Base-by-base conservation (phyloP, 805 yeast species). In the Lachancea fermentati region DNA sequence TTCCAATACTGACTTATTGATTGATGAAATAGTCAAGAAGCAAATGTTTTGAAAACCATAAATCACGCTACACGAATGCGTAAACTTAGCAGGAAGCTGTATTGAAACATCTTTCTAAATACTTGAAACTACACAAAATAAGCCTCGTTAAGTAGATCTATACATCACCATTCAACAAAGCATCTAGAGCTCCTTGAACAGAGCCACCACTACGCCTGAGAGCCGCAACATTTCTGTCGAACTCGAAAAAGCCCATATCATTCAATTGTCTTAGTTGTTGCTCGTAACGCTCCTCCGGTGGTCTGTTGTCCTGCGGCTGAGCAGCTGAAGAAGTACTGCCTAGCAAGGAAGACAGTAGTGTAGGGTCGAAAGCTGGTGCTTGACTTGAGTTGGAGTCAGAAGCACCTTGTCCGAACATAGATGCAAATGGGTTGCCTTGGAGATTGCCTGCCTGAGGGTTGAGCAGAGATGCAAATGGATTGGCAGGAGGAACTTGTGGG, bases 181-280 rank as follows among this genome's bases (percentile, higher is more conserved):
- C 85, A 63, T 91, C 97, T 37, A 91, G 72, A 8, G 98, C 98
- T 34, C 97, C 97, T 66, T 91, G 96, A 18, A 91, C 97, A 47
- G 89, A 85, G 6, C 98, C 98, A 25, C 98, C 98, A 41, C 91
- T 79, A 66, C 97, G 79, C 68, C 97, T 79, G 54, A 93, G 73
- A 1, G 97, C 97, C 19, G 79, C 80, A 17, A 93, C 88, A 57
- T 93, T 93, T 51, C 85, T 75, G 51, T 91, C 97, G 58, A 91
- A 91, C 51, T 91, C 97, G 50, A 76, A 78, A 67, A 91, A 91
- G 5, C 93, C 93, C 75, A 84, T 81, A 55, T 84, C 91, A 57
- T 82, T 85, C 53, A 81, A 67, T 57, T 83, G 91, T 52, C 85
- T 76, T 47, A 81, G 65, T 58, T 81, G 93, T 2, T 71, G 48